phyloP scores from a whole-genome alignment of 192 early-diverging fungal species.

The Radiomyces spectabilis region DNA sequence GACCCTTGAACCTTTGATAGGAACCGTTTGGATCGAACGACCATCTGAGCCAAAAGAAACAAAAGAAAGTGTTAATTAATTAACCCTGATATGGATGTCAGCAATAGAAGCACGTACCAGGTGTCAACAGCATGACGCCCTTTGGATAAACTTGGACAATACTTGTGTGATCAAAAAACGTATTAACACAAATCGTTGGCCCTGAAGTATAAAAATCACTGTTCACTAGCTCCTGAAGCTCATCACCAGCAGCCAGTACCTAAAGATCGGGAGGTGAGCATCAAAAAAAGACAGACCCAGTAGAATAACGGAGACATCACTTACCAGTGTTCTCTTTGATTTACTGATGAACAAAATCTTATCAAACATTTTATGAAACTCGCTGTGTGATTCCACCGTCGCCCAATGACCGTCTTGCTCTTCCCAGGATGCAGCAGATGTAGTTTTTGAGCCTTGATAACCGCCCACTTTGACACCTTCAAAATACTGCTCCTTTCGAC shows the following conservation, averaged over 20 bases:
- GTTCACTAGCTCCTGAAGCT: slow-evolving; percentile 69
- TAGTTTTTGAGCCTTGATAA: slow-evolving; percentile 10
- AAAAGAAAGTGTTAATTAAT: too few relatives aligned
- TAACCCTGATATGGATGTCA: too few relatives aligned
- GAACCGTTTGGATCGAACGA: slow-evolving; percentile 41
- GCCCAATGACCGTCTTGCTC: slow-evolving; percentile 8
- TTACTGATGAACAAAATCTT: slow-evolving; percentile 60
- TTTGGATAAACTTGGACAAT: slow-evolving; percentile 80
- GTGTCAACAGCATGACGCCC: slow-evolving; percentile 67
- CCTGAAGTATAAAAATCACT: slow-evolving; percentile 68
- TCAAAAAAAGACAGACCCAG: slow-evolving; percentile 2
- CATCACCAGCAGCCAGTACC: slow-evolving; percentile 78
- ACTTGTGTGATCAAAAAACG: slow-evolving; percentile 57
- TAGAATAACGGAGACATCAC: neutral
- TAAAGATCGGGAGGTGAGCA: slow-evolving; percentile 14
- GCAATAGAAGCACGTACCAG: slow-evolving; percentile 38
- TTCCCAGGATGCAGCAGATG: neutral
- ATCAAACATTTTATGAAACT: slow-evolving; percentile 32
- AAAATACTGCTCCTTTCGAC: slow-evolving; percentile 38
- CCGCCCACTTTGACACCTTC: slow-evolving; percentile 32
- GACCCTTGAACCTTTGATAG: slow-evolving; percentile 43
- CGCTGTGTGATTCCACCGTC: neutral
- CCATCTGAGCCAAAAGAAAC: too few relatives aligned
- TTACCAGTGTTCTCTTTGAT: slow-evolving; percentile 54
- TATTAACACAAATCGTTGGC: slow-evolving; percentile 71